Percentiles rank a stretch among this genome's conserved stretches.
Conservation (phyloP, 306 rosid species). For the Hylodesmum podocarpum region DNA sequence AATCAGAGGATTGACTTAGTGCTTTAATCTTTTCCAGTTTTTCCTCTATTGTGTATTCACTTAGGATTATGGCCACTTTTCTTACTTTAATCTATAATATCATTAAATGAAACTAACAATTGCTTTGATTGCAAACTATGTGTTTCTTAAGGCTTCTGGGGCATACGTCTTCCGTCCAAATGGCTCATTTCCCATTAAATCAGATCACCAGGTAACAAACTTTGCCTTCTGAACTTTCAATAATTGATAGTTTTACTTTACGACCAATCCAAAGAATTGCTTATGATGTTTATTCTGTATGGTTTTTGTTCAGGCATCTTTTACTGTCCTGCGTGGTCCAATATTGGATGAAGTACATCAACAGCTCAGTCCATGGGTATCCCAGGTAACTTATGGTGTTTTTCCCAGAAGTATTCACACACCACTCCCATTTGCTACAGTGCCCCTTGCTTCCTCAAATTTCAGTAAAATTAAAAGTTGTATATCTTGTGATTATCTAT, state of each 20-base stretch:
- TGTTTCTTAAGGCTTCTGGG: conserved; percentile 49
- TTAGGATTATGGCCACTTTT: neutral
- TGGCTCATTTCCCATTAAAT: conserved; percentile 42
- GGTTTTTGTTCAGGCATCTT: conserved; percentile 36
- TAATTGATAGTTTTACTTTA: conserved; percentile 1
- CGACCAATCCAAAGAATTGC: neutral
- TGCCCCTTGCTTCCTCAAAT: conserved; percentile 1
- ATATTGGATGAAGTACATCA: conserved; percentile 62
- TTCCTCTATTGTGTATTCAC: neutral
- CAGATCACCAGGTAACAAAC: conserved; percentile 44
- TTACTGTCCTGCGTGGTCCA: conserved; percentile 52
- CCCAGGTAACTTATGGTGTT: conserved; percentile 46
- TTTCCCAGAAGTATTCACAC: neutral
- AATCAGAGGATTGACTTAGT: neutral
- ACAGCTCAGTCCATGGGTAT: conserved; percentile 52
- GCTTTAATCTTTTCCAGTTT: neutral
- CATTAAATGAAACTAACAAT: conserved; percentile 14
- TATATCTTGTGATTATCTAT: conserved; percentile 10
- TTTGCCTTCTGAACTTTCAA: conserved; percentile 12
- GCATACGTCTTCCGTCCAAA: conserved; percentile 63
- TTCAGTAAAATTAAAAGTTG: conserved; percentile 4
- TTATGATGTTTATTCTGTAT: conserved; percentile 10
- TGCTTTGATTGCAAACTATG: conserved; percentile 1
- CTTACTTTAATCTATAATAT: neutral
- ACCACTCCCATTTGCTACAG: neutral